Evolutionary conservation across 139 green algal genomes (phyloP).

Genomic region (Closterium sp.): DNA sequence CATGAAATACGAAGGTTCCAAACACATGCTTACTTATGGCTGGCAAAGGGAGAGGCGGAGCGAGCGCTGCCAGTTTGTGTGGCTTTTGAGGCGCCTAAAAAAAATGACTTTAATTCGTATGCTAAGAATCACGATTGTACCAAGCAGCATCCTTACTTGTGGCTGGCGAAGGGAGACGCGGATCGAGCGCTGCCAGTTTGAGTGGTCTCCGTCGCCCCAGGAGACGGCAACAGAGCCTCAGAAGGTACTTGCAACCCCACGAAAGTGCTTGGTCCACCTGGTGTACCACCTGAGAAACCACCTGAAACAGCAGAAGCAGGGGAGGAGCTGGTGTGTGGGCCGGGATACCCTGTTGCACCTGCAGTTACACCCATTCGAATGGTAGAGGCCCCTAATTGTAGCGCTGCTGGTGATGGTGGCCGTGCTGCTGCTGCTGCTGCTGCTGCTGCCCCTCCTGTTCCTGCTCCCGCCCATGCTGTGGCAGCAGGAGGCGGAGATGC

Average conservation of each 20-base stretch:
- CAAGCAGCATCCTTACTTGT: neutral
- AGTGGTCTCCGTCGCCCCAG: neutral
- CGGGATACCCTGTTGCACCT: neutral
- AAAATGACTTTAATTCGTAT: too few species aligned
- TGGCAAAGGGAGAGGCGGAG: neutral
- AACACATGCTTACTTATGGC: neutral
- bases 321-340: neutral
- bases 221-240: neutral
- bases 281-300: neutral
- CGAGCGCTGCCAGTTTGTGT: neutral
- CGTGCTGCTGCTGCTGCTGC: neutral
- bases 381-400: neutral
- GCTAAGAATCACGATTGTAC: too few species aligned
- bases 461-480: neutral
- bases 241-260: neutral
- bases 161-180: neutral
- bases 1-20: neutral
- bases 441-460: neutral
- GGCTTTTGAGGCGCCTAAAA: too few species aligned
- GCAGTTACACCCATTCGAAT: neutral
- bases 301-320: neutral
- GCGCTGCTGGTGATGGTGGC: neutral
- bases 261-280: neutral
- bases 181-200: neutral
- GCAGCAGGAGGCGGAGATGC: neutral